These are phyloP conservation scores for Melastoma malabathricum DNA, from an alignment of 345 rosid species.

Conservation along the genomic window DNA sequence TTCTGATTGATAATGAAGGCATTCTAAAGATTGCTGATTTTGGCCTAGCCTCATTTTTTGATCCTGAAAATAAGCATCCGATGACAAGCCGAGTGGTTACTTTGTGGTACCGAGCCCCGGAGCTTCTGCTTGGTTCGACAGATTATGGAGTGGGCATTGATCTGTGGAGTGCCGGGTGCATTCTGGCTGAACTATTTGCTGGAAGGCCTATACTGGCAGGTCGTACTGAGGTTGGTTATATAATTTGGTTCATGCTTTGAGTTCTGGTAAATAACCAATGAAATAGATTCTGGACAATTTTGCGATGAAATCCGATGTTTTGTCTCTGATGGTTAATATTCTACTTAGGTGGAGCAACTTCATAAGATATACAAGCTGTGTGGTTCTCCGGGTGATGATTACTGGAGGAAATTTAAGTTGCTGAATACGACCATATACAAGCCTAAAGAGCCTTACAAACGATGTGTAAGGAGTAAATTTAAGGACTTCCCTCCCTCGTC, in stretches of 20 bases:
- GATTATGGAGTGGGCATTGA: slow-evolving; percentile 34
- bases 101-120: slow-evolving; percentile 37
- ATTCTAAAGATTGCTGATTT: slow-evolving; percentile 38
- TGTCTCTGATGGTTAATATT: too few relatives aligned
- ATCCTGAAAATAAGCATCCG: slow-evolving; percentile 29
- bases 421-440: slow-evolving; percentile 64
- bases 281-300: too few relatives aligned
- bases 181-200: slow-evolving; percentile 31
- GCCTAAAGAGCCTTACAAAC: slow-evolving; percentile 59
- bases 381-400: slow-evolving; percentile 85
- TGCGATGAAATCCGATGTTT: too few relatives aligned
- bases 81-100: slow-evolving; percentile 42
- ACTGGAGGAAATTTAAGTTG: slow-evolving; percentile 79
- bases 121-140: slow-evolving; percentile 36
- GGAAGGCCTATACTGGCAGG: slow-evolving; percentile 38
- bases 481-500: slow-evolving; percentile 73
- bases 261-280: too few relatives aligned
- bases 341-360: slow-evolving; percentile 63
- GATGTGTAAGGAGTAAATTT: slow-evolving; percentile 53
- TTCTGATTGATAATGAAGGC: slow-evolving; percentile 30
- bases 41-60: slow-evolving; percentile 28
- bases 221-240: slow-evolving; percentile 26
- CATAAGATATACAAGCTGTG: slow-evolving; percentile 89
- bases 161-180: slow-evolving; percentile 42
- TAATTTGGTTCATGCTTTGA: not conserved